Conservation (phyloP, 1,284 basidiomycete genomes). For the Ceratobasidium sp. region DNA sequence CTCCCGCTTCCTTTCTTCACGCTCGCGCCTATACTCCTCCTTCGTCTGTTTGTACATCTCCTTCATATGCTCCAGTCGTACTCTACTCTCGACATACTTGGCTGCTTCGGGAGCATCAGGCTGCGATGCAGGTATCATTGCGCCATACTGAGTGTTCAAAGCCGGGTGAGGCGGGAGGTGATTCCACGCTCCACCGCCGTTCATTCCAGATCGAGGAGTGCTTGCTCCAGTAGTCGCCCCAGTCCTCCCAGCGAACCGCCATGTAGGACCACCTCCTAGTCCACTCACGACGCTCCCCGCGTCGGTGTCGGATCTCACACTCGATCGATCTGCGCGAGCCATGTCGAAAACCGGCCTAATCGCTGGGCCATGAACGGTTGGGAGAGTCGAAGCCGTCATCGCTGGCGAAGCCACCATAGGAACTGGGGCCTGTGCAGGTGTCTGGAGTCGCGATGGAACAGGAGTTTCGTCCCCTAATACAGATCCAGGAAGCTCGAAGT, state of each 20-base stretch:
- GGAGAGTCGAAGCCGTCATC: constrained; percentile 13
- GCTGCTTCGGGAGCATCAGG: constrained; percentile 8
- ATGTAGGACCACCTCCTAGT: constrained; percentile 26
- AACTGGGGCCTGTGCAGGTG: constrained; percentile 6
- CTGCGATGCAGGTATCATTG: constrained; percentile 13
- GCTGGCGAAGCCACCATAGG: constrained; percentile 23
- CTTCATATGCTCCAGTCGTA: constrained; percentile 34
- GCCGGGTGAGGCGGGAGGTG: constrained; percentile 13
- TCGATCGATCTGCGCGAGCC: constrained; percentile 33
- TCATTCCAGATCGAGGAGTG: neutral
- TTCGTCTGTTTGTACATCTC: constrained; percentile 41
- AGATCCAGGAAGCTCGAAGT: constrained; percentile 26
- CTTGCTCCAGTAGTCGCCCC: neutral
- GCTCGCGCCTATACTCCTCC: constrained; percentile 37
- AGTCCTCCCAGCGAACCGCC: constrained; percentile 31
- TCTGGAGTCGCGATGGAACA: constrained; percentile 28
- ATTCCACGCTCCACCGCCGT: constrained; percentile 2
- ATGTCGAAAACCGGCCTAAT: constrained; percentile 33
- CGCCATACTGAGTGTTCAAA: constrained; percentile 23
- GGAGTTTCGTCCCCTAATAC: constrained; percentile 17
- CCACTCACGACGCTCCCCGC: constrained; percentile 28
- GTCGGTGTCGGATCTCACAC: constrained; percentile 27
- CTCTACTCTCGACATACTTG: constrained; percentile 37
- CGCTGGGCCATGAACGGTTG: neutral
- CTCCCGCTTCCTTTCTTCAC: constrained; percentile 30